Evolutionary conservation across 2,329 filamentous ascomycete genomes (phyloP), one percentile per base, ranked within the genome.

Genomic region (Epichloe bromicola): DNA sequence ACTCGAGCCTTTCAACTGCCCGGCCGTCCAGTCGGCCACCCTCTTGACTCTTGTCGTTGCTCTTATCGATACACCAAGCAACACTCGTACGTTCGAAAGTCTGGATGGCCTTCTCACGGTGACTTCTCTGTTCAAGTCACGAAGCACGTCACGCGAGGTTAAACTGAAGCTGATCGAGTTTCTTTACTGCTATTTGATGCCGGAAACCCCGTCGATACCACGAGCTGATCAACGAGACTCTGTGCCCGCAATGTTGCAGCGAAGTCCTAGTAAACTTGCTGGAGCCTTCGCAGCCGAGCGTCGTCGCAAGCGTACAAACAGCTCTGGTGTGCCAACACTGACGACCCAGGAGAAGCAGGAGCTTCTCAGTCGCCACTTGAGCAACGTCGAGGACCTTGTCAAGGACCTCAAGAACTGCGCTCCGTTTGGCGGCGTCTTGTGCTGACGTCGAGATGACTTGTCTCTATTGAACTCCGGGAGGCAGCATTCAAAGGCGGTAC

Each of bases 141-240:
- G 88, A 54, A 81, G 83, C 57, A 96, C 91, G 3, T 82, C 82
- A 23, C 82, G 88, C 55, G 87, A 91, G 60, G 90, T 97, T 57
- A 96, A 95, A 72, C 79, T 95, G 63, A 93, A 95, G 67, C 80
- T 95, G n/a, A 84, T 96, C 59, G 93, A 97, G 67, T 97, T 97
- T 64, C 72, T 98, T 48, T 97, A 97, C 74, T 97, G 97, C 69
- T 98, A 97, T 68, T 83, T 98, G 59, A 95, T 97, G 85, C 90
- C 91, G 48, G 93, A 98, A 70, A 80, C 79, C 0, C 82, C 76
- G 43, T 71, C 76, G 19, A 75, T 77, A 55, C 75, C 78, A 5
- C 69, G 69, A 55, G 71, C 75, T 54, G 70, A 67, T 19, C 65
- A 66, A 48, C 68, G 67, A 47, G 67, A 68, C 53, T 73, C 72